Conservation (phyloP, 805 yeast species). For the Metschnikowia kofuensis region DNA sequence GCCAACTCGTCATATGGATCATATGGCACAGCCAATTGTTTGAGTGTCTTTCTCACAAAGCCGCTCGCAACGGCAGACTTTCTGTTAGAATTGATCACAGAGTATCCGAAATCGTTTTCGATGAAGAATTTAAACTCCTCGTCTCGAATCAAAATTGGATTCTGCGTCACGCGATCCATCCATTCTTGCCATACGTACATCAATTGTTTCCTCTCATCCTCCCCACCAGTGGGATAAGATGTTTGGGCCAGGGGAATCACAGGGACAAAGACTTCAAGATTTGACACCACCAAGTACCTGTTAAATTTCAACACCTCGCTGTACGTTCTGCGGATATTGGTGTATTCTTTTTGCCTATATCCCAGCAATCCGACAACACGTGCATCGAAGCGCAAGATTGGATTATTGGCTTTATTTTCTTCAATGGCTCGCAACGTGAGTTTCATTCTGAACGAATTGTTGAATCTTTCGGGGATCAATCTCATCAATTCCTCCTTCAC, state of each 20-base stretch:
- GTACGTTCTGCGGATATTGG: conserved; percentile 76
- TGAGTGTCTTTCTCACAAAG: conserved; percentile 79
- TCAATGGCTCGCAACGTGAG: conserved; percentile 70
- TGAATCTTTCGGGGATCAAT: conserved; percentile 51
- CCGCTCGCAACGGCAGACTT: conserved; percentile 75
- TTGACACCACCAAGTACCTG: conserved; percentile 72
- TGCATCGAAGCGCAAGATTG: conserved; percentile 69
- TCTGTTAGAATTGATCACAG: conserved; percentile 57
- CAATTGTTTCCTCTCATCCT: conserved; percentile 67
- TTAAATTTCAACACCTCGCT: conserved; percentile 74
- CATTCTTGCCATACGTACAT: conserved; percentile 69
- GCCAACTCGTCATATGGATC: conserved; percentile 82
- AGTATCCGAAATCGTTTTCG: conserved; percentile 68
- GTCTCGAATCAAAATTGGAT: conserved; percentile 80
- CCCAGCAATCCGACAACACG: conserved; percentile 57
- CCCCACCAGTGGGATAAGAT: conserved; percentile 78
- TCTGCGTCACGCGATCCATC: conserved; percentile 70
- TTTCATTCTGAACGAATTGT: conserved; percentile 40
- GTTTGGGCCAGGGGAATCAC: conserved; percentile 75
- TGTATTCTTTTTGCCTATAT: conserved; percentile 66
- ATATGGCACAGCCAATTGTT: conserved; percentile 88
- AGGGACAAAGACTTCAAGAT: conserved; percentile 92
- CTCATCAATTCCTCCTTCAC: conserved; percentile 42
- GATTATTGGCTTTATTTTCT: conserved; percentile 69
- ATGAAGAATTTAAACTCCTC: conserved; percentile 85